Percentiles rank a stretch among this genome's conserved stretches.
These are phyloP conservation scores for Inga oerstediana DNA, from an alignment of 306 rosid genomes.

Conservation along the genomic window DNA sequence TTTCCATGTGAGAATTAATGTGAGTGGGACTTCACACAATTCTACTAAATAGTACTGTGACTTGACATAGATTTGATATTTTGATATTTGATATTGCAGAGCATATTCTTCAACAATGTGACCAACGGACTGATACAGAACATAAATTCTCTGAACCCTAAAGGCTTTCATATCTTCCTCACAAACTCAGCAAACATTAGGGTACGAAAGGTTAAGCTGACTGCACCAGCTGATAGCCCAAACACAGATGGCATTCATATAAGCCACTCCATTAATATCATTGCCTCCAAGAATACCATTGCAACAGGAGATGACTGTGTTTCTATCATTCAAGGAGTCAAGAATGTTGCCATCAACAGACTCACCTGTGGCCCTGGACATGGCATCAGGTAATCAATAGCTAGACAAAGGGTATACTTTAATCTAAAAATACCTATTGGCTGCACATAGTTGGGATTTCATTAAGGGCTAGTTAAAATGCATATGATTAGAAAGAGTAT, in stretches of 20 bases:
- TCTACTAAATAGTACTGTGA: too few relatives aligned
- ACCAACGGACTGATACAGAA: conserved; percentile 23
- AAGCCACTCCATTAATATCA: conserved; percentile 34
- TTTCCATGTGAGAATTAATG: too few relatives aligned
- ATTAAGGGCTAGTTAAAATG: too few relatives aligned
- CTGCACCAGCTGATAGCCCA: conserved; percentile 48
- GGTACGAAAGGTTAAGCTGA: conserved; percentile 21
- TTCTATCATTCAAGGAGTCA: conserved; percentile 38
- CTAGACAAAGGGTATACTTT: too few relatives aligned
- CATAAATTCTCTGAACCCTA: conserved; percentile 36
- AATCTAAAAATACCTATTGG: too few relatives aligned
- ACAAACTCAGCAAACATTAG: conserved; percentile 40
- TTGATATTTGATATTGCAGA: conserved; percentile 25
- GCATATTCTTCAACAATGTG: conserved; percentile 14
- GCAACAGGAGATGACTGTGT: conserved; percentile 55
- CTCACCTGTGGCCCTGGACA: conserved; percentile 57
- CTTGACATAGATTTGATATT: not conserved
- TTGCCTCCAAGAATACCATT: conserved; percentile 21
- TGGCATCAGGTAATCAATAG: conserved; percentile 39
- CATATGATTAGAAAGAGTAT: too few relatives aligned
- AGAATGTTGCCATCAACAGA: conserved; percentile 34
- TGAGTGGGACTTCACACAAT: too few relatives aligned
- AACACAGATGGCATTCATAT: conserved; percentile 58
- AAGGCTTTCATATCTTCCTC: conserved; percentile 46
- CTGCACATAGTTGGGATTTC: too few relatives aligned